Evolutionary conservation across 768 basidiomycete genomes (phyloP).

Genomic region (Sporobolomyces phaffii): DNA sequence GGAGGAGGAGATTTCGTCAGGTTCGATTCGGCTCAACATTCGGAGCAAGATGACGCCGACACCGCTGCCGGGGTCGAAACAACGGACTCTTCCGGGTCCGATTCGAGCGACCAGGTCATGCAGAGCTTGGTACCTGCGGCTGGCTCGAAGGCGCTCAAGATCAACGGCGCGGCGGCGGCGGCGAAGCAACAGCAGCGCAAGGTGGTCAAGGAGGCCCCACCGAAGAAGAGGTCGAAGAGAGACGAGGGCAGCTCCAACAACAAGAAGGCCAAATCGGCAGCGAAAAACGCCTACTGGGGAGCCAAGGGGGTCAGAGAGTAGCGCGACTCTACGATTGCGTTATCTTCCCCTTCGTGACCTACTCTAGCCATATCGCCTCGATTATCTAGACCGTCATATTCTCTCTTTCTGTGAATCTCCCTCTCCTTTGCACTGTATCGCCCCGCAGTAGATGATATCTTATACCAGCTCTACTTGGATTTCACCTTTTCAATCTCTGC

Average conservation of each 20-base stretch:
- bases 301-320: constrained; percentile 23
- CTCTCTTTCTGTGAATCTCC: no score
- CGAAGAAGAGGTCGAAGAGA: not conserved
- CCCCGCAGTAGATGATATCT: no score
- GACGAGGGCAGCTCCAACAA: not conserved
- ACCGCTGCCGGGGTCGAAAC: no score
- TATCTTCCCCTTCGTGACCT: not conserved
- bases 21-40: not conserved
- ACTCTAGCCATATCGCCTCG: no score
- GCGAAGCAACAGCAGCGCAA: not conserved
- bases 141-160: not conserved
- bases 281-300: constrained; percentile 17
- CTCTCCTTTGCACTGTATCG: no score
- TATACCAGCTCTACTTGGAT: no score
- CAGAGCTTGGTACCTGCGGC: constrained; percentile 6
- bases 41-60: not conserved
- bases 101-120: constrained; percentile 8
- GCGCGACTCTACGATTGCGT: not conserved
- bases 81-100: no score
- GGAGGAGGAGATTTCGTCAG: constrained; percentile 26
- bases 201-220: not conserved
- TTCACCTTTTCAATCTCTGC: no score
- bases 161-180: not conserved
- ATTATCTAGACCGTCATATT: no score
- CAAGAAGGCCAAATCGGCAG: constrained; percentile 13